Evolutionary conservation across 768 basidiomycete genomes (phyloP).

Genomic region (Ramaria sp.): DNA sequence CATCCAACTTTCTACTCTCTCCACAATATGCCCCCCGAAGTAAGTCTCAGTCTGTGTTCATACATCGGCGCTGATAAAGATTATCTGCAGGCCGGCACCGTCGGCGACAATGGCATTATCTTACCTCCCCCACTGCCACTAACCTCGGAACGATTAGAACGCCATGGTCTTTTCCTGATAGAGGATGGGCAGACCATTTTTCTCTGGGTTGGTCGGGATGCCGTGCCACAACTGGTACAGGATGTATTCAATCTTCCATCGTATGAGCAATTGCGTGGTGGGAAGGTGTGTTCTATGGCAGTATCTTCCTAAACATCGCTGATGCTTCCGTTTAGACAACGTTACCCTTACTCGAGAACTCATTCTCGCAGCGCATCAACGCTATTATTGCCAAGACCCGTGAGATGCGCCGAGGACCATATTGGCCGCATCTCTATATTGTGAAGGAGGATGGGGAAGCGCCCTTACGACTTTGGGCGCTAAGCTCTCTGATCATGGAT

Average conservation of each 20-base stretch:
- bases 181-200: conserved; percentile 98
- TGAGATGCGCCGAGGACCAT: conserved; percentile 86
- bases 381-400: conserved; percentile 90
- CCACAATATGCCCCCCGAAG: conserved; percentile 93
- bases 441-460: conserved; percentile 99
- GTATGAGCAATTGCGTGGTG: conserved; percentile 84
- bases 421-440: conserved; percentile 88
- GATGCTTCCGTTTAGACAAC: not conserved
- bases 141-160: conserved; percentile 89
- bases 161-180: conserved; percentile 92
- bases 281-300: conserved; percentile 56
- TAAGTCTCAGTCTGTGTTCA: conserved; percentile 20
- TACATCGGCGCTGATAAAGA: not conserved
- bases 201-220: conserved; percentile 96
- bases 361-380: conserved; percentile 92
- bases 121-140: conserved; percentile 82
- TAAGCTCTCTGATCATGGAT: conserved; percentile 91
- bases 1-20: conserved; percentile 93
- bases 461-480: conserved; percentile 87
- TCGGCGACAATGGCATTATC: conserved; percentile 81
- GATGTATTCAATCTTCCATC: conserved; percentile 89
- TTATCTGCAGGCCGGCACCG: conserved; percentile 63
- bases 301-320: not conserved
- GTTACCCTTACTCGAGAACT: conserved; percentile 82
- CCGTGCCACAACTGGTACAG: conserved; percentile 87